phyloP scores from a whole-genome alignment of 805 yeast genomes.

The Pichia exigua region DNA sequence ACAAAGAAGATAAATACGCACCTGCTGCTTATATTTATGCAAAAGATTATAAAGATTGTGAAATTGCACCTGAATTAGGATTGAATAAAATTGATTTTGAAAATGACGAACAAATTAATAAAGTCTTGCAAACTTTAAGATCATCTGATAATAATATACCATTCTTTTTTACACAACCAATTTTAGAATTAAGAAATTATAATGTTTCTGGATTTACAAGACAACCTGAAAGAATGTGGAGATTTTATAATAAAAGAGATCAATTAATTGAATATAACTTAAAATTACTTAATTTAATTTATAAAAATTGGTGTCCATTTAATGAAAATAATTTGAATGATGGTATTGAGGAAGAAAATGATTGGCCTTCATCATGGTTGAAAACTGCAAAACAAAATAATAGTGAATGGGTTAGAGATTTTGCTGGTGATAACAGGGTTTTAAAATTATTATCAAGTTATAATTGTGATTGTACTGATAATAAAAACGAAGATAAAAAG shows the following conservation, averaged over 20 bases:
- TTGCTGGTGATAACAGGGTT: conserved; percentile 64
- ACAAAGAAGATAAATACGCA: conserved; percentile 13
- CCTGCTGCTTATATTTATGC: conserved; percentile 56
- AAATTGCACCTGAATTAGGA: conserved; percentile 55
- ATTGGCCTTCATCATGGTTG: conserved; percentile 88
- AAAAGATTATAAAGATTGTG: conserved; percentile 45
- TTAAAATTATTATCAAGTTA: conserved; percentile 43
- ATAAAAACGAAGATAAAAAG: conserved; percentile 8
- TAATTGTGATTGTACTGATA: conserved; percentile 15
- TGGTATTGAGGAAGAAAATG: conserved; percentile 59
- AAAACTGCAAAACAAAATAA: conserved; percentile 60
- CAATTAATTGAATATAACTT: conserved; percentile 31
- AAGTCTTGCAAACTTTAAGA: conserved; percentile 22
- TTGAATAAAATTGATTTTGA: conserved; percentile 4
- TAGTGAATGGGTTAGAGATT: conserved; percentile 84
- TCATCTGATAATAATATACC: conserved; percentile 36
- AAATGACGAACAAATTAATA: conserved; percentile 1
- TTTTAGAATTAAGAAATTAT: conserved; percentile 67
- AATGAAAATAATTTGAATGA: conserved; percentile 33
- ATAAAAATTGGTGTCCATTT: conserved; percentile 48
- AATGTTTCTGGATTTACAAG: conserved; percentile 71
- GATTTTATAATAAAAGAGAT: conserved; percentile 70
- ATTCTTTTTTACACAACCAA: conserved; percentile 66
- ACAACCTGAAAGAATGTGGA: conserved; percentile 66
- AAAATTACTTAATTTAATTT: conserved; percentile 18